phyloP scores from a whole-genome alignment of 2,329 filamentous ascomycete genomes.

The Rhinocladiella mackenziei region DNA sequence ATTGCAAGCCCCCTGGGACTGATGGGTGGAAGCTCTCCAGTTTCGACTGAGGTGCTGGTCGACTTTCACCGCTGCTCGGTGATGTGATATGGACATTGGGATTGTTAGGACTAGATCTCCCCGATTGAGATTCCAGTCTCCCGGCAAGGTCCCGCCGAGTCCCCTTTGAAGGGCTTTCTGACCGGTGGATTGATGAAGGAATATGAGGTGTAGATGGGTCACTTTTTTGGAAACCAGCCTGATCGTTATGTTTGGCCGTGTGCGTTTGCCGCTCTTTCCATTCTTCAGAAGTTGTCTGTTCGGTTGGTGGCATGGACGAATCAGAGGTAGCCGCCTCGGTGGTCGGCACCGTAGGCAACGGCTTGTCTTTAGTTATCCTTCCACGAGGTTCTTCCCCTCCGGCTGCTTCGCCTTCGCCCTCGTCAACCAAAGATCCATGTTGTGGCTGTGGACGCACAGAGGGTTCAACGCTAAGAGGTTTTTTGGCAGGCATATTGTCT shows the following conservation, averaged over 20 bases:
- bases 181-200: slow-evolving; percentile 31
- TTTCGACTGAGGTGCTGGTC: slow-evolving; percentile 27
- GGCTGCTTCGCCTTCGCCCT: neutral
- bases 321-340: neutral
- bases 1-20: slow-evolving; percentile 53
- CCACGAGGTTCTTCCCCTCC: slow-evolving; percentile 1
- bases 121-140: slow-evolving; percentile 42
- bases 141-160: slow-evolving; percentile 51
- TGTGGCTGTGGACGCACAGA: slow-evolving; percentile 40
- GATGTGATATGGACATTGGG: slow-evolving; percentile 3
- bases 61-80: slow-evolving; percentile 6
- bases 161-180: slow-evolving; percentile 47
- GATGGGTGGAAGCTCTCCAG: slow-evolving; percentile 48
- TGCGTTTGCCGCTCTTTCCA: slow-evolving; percentile 19
- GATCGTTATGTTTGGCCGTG: slow-evolving; percentile 11
- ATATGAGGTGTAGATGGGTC: neutral
- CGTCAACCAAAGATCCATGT: slow-evolving; percentile 39
- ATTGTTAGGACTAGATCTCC: slow-evolving; percentile 25
- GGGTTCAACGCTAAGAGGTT: slow-evolving; percentile 49
- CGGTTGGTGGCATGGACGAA: neutral
- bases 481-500: slow-evolving; percentile 59
- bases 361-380: slow-evolving; percentile 4
- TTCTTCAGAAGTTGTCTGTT: slow-evolving; percentile 16
- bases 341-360: slow-evolving; percentile 36
- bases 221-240: slow-evolving; percentile 7